Conservation (phyloP, 352 stramenopile species). For the Phytopythium ostracodes region DNA sequence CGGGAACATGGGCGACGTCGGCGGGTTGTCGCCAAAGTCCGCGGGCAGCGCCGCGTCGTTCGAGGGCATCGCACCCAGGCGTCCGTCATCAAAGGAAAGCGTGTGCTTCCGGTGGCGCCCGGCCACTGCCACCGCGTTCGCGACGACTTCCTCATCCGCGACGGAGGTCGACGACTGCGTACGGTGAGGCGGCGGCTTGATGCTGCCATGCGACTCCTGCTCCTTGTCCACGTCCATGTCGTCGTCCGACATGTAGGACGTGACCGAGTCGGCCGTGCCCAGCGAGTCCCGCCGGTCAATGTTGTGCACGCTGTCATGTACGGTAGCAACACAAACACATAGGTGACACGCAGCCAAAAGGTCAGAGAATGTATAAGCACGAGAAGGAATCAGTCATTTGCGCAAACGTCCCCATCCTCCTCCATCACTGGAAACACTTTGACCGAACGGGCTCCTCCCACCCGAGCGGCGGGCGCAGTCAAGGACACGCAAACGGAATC, state of each 20-base stretch:
- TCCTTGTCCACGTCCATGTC: slow-evolving; percentile 10
- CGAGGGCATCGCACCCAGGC: slow-evolving; percentile 11
- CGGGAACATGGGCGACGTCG: slow-evolving; percentile 28
- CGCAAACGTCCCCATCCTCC: slow-evolving; percentile 13
- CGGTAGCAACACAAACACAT: too few species aligned
- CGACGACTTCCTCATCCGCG: slow-evolving; percentile 34
- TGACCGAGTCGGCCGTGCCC: slow-evolving; percentile 24
- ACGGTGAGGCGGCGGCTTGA: slow-evolving; percentile 1
- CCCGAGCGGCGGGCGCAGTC: too few species aligned
- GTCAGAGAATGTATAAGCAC: slow-evolving; percentile 5
- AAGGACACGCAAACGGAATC: slow-evolving; percentile 8
- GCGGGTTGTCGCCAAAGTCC: slow-evolving; percentile 4
- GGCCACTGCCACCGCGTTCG: slow-evolving; percentile 35
- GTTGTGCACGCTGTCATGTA: slow-evolving; percentile 54
- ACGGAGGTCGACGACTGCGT: slow-evolving; percentile 8
- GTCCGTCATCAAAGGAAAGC: slow-evolving; percentile 33
- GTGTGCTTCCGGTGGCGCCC: slow-evolving; percentile 36
- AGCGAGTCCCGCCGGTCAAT: slow-evolving; percentile 63
- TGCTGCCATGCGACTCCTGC: not conserved
- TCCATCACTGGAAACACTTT: not conserved
- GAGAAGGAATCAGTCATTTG: slow-evolving; percentile 13
- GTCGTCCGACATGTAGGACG: slow-evolving; percentile 36
- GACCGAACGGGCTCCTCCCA: not conserved
- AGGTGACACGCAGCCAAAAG: not conserved
- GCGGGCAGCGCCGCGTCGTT: slow-evolving; percentile 15